Percentiles rank a stretch among this genome's conserved stretches.
Conservation (phyloP, 805 yeast genomes). For the Hanseniaspora taiwanica region DNA sequence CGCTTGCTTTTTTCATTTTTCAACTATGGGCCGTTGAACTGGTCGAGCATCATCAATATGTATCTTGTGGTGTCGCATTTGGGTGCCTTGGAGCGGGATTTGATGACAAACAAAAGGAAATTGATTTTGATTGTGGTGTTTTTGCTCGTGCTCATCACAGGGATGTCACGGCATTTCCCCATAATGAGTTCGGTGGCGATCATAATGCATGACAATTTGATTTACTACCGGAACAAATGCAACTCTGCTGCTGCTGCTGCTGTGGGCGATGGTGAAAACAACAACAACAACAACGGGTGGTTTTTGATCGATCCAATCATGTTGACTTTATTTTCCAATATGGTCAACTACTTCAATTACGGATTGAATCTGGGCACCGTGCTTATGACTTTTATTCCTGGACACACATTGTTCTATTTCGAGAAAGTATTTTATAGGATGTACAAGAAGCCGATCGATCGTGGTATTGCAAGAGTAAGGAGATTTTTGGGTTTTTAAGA, state of each 20-base stretch:
- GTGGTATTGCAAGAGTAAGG: not conserved
- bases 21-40: slow-evolving; percentile 25
- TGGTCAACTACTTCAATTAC: not conserved
- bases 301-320: not conserved
- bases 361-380: not conserved
- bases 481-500: not conserved
- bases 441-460: not conserved
- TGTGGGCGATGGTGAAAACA: not conserved
- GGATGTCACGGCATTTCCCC: not conserved
- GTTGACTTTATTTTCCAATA: not conserved
- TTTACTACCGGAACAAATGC: not conserved
- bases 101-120: not conserved
- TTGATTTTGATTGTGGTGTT: not conserved
- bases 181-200: not conserved
- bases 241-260: no score
- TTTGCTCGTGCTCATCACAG: not conserved
- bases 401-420: not conserved
- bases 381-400: not conserved
- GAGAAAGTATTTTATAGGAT: not conserved
- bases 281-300: not conserved
- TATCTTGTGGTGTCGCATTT: not conserved
- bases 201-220: not conserved
- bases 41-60: not conserved
- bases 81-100: not conserved
- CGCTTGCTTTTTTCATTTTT: slow-evolving; percentile 27